Evolutionary conservation across 116 monocot genomes (phyloP).

Genomic region (Dioscorea cayenensis): DNA sequence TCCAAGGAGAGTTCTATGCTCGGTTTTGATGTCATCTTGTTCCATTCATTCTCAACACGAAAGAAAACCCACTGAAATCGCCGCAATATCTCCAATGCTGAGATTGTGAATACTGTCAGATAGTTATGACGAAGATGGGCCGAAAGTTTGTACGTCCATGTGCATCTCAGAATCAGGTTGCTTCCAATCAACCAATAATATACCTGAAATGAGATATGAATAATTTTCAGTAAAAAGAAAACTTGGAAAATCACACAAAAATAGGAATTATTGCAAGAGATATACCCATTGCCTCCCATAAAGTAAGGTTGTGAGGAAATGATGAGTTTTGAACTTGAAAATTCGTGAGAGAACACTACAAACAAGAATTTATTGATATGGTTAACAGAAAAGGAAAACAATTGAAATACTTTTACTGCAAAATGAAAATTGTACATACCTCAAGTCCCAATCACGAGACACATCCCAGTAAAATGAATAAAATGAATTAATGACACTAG

Average conservation of each 20-base stretch:
- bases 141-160: constrained; percentile 99
- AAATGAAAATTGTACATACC: constrained; percentile 31
- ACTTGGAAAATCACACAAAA: not conserved
- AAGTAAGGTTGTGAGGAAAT: constrained; percentile 38
- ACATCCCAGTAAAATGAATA: constrained; percentile 99
- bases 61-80: constrained; percentile 99
- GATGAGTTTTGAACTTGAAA: constrained; percentile 89
- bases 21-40: constrained; percentile 67
- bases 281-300: constrained; percentile 81
- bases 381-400: not conserved
- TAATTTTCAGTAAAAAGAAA: not conserved
- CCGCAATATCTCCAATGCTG: constrained; percentile 77
- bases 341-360: constrained; percentile 68
- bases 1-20: constrained; percentile 47
- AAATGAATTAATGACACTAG: constrained; percentile 71
- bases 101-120: constrained; percentile 82
- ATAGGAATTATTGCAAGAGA: not conserved
- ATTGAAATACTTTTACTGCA: not conserved
- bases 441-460: constrained; percentile 90
- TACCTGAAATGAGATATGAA: constrained; percentile 40
- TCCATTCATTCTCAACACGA: constrained; percentile 96
- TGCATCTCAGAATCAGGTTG: constrained; percentile 88
- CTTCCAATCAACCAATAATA: constrained; percentile 86
- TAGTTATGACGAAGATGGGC: constrained; percentile 98
- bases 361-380: not conserved